phyloP scores from a whole-genome alignment of 108 stramenopile genomes.

The Fistulifera pelliculosa region DNA sequence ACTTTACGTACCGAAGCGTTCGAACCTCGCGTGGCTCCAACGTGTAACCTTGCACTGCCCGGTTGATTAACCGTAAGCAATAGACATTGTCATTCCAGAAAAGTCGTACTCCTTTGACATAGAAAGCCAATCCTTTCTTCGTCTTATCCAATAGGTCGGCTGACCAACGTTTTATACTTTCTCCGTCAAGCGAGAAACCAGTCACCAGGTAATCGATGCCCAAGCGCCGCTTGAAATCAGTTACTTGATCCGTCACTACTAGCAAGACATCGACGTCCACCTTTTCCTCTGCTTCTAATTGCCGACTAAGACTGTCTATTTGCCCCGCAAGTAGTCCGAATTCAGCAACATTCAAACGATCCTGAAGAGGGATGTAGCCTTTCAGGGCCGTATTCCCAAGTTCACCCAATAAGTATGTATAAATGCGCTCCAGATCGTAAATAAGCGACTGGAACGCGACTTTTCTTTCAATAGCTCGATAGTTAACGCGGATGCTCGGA shows the following conservation, averaged over 20 bases:
- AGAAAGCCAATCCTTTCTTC: constrained; percentile 72
- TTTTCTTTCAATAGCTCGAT: constrained; percentile 53
- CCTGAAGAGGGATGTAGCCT: constrained; percentile 80
- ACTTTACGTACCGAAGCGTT: constrained; percentile 64
- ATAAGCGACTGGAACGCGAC: constrained; percentile 67
- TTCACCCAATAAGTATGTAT: constrained; percentile 82
- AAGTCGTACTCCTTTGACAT: constrained; percentile 69
- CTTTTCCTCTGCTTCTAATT: constrained; percentile 41
- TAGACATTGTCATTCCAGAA: constrained; percentile 82
- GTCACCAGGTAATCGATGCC: constrained; percentile 88
- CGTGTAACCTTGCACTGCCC: constrained; percentile 86
- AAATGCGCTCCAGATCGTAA: constrained; percentile 88
- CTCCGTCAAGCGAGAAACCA: constrained; percentile 62
- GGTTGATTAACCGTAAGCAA: constrained; percentile 59
- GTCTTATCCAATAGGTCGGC: constrained; percentile 49
- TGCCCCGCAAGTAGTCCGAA: constrained; percentile 92
- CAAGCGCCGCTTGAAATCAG: constrained; percentile 85
- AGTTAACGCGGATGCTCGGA: constrained; percentile 52
- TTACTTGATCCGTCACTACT: constrained; percentile 70
- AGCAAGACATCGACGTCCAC: constrained; percentile 72
- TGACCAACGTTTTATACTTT: constrained; percentile 56
- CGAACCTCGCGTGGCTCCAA: constrained; percentile 95
- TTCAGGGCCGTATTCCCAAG: constrained; percentile 62
- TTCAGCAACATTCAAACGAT: constrained; percentile 93
- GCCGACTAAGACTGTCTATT: constrained; percentile 59